Evolutionary conservation across 1,284 basidiomycete species (phyloP).

Genomic region (Ceratobasidium sp.): DNA sequence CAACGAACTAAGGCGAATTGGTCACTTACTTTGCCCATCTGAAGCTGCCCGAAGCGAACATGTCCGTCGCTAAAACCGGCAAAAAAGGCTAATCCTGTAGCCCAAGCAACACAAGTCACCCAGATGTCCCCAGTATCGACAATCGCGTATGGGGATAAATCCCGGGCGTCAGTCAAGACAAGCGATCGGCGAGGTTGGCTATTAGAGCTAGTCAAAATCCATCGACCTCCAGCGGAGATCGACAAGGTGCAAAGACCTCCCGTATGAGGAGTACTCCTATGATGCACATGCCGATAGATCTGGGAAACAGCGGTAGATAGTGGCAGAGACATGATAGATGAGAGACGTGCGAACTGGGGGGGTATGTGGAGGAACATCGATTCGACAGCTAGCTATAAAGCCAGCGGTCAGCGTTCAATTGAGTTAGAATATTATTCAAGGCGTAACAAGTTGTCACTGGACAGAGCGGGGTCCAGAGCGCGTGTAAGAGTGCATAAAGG

Average conservation of each 20-base stretch:
- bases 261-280: background rate
- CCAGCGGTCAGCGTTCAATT: too few species aligned
- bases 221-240: background rate
- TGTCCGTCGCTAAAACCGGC: background rate
- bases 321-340: too few species aligned
- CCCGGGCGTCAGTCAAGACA: background rate
- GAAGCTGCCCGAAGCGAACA: background rate
- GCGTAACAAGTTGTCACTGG: too few species aligned
- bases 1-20: too few species aligned
- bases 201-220: background rate
- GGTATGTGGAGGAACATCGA: too few species aligned
- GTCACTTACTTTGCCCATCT: background rate
- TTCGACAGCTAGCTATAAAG: too few species aligned
- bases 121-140: background rate
- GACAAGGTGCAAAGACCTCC: background rate
- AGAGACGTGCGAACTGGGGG: too few species aligned
- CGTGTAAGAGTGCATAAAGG: too few species aligned
- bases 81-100: background rate
- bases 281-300: background rate
- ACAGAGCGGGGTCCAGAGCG: too few species aligned
- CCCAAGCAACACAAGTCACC: background rate
- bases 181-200: background rate
- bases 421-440: too few species aligned
- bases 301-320: too few species aligned
- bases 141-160: background rate